Evolutionary conservation across 371 early-diverging fungal genomes (phyloP), one percentile per base, ranked within the genome.

Genomic region (Homolaphlyctis polyrhiza): DNA sequence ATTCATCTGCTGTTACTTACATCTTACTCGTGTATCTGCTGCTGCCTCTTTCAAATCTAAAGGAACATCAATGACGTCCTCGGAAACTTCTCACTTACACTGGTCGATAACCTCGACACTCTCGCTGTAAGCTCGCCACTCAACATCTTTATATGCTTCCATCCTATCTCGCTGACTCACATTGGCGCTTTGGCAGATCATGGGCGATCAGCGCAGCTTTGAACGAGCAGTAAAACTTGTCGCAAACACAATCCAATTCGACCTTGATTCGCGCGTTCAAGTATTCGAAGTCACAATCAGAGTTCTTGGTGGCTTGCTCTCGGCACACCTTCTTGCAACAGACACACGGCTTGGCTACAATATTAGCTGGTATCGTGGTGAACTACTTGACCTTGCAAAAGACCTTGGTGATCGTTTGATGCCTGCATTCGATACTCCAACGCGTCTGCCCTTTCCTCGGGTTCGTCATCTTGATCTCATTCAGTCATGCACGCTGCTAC

Each of bases 211-310:
- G 29, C 66, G 67, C 8, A 79, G 71, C 57, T 95, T 96, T 74
- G 83, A 87, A 50, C 59, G 84, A 0, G 91, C 92, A 1, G 87
- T 97, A 14, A 60, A 73, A 0, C 64, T 83, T 32, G 86, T 89
- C 29, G 85, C 89, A 39, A 63, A 83, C 1, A 73, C 63, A 33
- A 74, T 79, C 16, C 58, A 84, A 21, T 95, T 96, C 66, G 80
- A 92, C 71, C 75, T 89, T 59, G 88, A 96, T 70, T 88, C 85
- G 61, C 85, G 88, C 60, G 94, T 97, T 0, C 94, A 94, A 71
- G 91, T 96, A 2, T 97, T 97, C 79, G 98, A 97, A 74, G 81
- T 88, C 36, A 95, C 91, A 45, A 97, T 97, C 54, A 81, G 98
- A 35, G 85, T 93, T 47, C 71, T 97, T 1, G 98, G 97, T 5